Conservation (phyloP, 768 basidiomycete genomes). For the Collybia sp. region DNA sequence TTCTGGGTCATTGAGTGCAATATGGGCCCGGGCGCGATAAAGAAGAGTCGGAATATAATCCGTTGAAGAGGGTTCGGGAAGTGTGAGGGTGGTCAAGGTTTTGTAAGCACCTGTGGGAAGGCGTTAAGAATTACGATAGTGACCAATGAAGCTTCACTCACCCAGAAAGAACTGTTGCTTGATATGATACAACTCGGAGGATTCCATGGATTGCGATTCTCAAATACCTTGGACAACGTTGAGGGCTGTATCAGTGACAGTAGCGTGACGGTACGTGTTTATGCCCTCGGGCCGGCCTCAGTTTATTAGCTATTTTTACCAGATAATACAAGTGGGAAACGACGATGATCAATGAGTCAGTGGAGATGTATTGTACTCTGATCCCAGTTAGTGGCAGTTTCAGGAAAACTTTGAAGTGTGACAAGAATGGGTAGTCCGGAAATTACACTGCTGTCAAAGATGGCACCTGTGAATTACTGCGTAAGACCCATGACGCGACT, state of each 20-base stretch:
- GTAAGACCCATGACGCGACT: too few species aligned
- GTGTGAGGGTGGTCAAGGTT: constrained; percentile 44
- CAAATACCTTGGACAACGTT: neutral
- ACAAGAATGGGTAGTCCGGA: too few species aligned
- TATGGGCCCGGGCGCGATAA: constrained; percentile 74
- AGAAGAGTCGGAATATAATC: constrained; percentile 64
- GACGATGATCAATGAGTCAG: too few species aligned
- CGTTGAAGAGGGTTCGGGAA: constrained; percentile 57
- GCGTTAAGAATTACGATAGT: neutral
- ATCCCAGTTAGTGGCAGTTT: too few species aligned
- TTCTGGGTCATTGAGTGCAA: constrained; percentile 61
- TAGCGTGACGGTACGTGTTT: neutral
- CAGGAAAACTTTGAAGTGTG: too few species aligned
- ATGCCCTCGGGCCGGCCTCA: too few species aligned
- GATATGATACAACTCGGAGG: constrained; percentile 60
- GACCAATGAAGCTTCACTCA: constrained; percentile 17
- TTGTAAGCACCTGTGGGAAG: constrained; percentile 57
- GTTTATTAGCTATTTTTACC: too few species aligned
- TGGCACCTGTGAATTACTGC: too few species aligned
- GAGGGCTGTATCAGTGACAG: constrained; percentile 1
- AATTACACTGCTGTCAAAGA: too few species aligned
- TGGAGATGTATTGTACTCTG: too few species aligned
- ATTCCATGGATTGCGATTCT: constrained; percentile 25
- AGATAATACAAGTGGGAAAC: too few species aligned
- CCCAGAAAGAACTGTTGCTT: constrained; percentile 77